Evolutionary conservation across 2,329 filamentous ascomycete genomes (phyloP), one percentile per base, ranked within the genome.

Genomic region (Alternaria infectoria): DNA sequence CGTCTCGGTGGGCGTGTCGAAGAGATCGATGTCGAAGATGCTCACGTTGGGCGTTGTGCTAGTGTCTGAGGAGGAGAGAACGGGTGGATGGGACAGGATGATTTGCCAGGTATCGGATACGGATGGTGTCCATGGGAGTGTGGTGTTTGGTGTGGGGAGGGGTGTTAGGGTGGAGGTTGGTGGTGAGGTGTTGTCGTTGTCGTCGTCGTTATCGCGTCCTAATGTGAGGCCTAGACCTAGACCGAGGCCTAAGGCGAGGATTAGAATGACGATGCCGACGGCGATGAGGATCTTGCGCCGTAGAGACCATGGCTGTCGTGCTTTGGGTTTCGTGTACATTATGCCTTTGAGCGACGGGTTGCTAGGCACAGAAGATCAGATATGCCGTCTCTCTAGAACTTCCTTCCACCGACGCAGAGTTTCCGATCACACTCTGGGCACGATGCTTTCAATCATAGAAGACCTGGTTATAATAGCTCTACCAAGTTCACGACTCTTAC

Each of bases 21-120:
- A 88, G 12, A 89, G 81, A 63, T 88, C 83, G 61, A 91, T 88
- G 74, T 90, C 88, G 75, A 86, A 90, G 47, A 90, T 80, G 5
- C 82, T 79, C 0, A 88, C 86, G 65, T 89, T 81, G 0, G 70
- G 83, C 77, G 69, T 86, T 75, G 74, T 75, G 80, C 62, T 79
- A 32, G 32, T 74, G 32, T 72, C 80, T 68, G 52, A 76, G 2
- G 62, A 12, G 4, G 61, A 61, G 4, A 68, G 19, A 13, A 52
- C 13, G 15, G 65, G 55, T 79, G 77, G 57, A 80, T 76, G 54
- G 70, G 76, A 66, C 19, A 91, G 84, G 47, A 89, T 81, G 57
- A 91, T 91, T 71, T 91, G 88, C 88, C 88, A 91, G 4, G 83
- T 83, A 5, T 81, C 78, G 25, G 83, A 84, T 23, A 85, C 83